phyloP scores from a whole-genome alignment of 2,329 filamentous ascomycete species.

The Nannizziopsis arthrosporioides region DNA sequence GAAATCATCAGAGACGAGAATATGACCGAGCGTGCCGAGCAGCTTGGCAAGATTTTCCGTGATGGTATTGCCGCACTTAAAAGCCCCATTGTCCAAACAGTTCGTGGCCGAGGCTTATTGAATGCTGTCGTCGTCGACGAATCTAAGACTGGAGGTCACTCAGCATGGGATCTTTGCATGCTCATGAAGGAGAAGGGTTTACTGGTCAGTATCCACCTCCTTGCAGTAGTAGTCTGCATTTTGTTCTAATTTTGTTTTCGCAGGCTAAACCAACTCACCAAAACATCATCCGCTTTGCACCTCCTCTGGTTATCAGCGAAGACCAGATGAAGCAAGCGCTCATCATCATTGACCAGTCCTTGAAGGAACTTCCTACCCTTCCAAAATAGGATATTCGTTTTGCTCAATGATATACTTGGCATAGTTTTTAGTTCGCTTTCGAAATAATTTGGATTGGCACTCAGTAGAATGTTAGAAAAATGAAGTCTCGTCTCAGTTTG shows the following conservation, averaged over 20 bases:
- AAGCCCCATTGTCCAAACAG: slow-evolving; percentile 65
- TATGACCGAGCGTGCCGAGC: slow-evolving; percentile 70
- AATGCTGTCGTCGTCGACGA: slow-evolving; percentile 97
- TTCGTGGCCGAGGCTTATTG: slow-evolving; percentile 85
- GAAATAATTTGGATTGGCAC: no score
- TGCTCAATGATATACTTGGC: no score
- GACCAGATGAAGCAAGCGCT: slow-evolving; percentile 69
- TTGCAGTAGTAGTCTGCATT: background rate
- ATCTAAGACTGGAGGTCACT: slow-evolving; percentile 67
- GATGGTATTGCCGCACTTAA: slow-evolving; percentile 63
- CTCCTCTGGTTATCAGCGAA: slow-evolving; percentile 87
- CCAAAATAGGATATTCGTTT: background rate
- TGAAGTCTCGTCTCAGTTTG: no score
- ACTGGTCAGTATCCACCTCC: slow-evolving; percentile 49
- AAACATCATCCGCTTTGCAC: slow-evolving; percentile 97
- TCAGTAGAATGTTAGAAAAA: no score
- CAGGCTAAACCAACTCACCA: slow-evolving; percentile 97
- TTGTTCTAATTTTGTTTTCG: slow-evolving; percentile 7
- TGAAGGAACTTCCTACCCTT: slow-evolving; percentile 63
- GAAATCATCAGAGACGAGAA: slow-evolving; percentile 89
- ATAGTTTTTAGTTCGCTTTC: no score
- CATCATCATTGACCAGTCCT: slow-evolving; percentile 65
- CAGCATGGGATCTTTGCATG: slow-evolving; percentile 93
- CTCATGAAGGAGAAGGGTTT: slow-evolving; percentile 91
- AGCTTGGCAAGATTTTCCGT: slow-evolving; percentile 71